phyloP scores from a whole-genome alignment of 225 moss, liverwort and hornwort species.

The Anthoceros angustus region DNA sequence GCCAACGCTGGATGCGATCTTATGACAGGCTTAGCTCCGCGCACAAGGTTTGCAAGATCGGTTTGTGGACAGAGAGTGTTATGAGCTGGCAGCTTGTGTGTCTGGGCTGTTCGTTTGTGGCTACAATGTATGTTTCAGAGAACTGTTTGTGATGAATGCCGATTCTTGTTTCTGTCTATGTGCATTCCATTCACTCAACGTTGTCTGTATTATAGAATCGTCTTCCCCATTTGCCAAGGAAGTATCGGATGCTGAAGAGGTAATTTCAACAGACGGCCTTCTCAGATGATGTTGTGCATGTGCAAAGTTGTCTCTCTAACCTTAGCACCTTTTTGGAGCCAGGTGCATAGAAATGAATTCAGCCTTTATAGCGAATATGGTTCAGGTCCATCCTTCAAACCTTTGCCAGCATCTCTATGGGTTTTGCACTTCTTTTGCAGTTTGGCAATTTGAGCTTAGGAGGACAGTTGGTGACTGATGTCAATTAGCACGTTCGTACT shows the following conservation, averaged over 20 bases:
- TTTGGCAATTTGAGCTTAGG: neutral
- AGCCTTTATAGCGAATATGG: too few relatives aligned
- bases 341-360: too few relatives aligned
- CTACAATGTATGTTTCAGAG: neutral
- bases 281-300: neutral
- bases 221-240: slow-evolving; percentile 41
- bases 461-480: neutral
- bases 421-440: neutral
- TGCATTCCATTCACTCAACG: too few relatives aligned
- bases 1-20: slow-evolving; percentile 61
- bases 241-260: slow-evolving; percentile 47
- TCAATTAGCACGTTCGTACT: neutral
- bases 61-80: neutral
- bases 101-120: too few relatives aligned
- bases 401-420: too few relatives aligned
- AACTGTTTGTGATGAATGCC: neutral
- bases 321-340: neutral
- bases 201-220: slow-evolving; percentile 30
- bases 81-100: slow-evolving; percentile 10
- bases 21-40: slow-evolving; percentile 31
- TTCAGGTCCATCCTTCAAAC: too few relatives aligned
- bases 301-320: neutral
- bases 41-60: slow-evolving; percentile 35
- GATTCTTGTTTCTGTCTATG: neutral
- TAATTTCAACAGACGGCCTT: neutral